Percentiles rank a stretch among this genome's conserved stretches.
phyloP scores from a whole-genome alignment of 768 basidiomycete genomes.

The Tremella mesenterica region DNA sequence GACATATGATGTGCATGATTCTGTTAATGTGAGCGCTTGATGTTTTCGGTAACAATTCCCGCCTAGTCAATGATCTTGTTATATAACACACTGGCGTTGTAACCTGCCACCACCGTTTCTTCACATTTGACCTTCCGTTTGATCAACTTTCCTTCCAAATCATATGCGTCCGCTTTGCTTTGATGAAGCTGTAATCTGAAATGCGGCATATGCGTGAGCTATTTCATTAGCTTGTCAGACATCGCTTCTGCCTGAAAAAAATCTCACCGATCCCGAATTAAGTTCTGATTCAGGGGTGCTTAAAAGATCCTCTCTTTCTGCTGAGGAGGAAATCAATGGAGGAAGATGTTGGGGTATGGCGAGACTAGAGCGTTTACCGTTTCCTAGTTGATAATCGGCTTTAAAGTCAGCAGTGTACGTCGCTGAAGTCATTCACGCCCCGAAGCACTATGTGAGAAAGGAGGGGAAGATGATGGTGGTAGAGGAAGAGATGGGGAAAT shows the following conservation, averaged over 20 bases:
- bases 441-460: too few relatives aligned
- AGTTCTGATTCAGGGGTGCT: slow-evolving; percentile 17
- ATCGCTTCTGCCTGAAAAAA: not conserved
- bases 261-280: slow-evolving; percentile 36
- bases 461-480: too few relatives aligned
- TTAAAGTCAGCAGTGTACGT: slow-evolving; percentile 10
- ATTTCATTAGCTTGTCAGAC: slow-evolving; percentile 1
- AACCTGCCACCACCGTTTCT: slow-evolving; percentile 44
- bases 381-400: slow-evolving; percentile 46
- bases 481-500: too few relatives aligned
- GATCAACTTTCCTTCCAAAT: slow-evolving; percentile 39
- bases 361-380: slow-evolving; percentile 45
- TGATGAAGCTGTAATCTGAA: slow-evolving; percentile 44
- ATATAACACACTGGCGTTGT: slow-evolving; percentile 44
- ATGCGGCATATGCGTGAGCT: slow-evolving; percentile 45
- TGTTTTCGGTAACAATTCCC: not conserved
- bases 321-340: slow-evolving; percentile 24
- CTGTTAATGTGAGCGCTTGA: too few relatives aligned
- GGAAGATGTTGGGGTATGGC: slow-evolving; percentile 47
- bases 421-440: slow-evolving; percentile 1
- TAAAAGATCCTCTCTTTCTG: not conserved
- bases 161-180: slow-evolving; percentile 32
- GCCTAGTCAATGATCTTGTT: slow-evolving; percentile 42
- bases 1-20: too few relatives aligned
- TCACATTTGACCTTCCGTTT: slow-evolving; percentile 39